A percentile compares a stretch with the other conserved stretches of the same genome.
phyloP scores from a whole-genome alignment of 1,139 yeast genomes.

The Geotrichum cucujoidarum region DNA sequence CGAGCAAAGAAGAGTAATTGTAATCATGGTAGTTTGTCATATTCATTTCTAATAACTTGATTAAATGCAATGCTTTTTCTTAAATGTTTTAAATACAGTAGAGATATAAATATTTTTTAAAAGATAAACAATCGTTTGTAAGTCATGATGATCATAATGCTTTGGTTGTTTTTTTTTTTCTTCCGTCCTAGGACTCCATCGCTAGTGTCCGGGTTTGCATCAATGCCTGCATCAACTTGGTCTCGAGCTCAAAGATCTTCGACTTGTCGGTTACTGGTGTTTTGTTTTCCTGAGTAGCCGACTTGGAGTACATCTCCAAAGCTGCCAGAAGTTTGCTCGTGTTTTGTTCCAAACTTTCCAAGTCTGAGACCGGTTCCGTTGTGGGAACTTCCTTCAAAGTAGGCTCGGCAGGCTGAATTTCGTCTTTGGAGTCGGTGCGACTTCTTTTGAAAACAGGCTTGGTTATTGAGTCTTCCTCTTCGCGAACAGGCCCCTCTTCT shows the following conservation, averaged over 20 bases:
- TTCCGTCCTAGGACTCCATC: neutral
- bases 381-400: too few relatives aligned
- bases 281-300: too few relatives aligned
- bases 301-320: too few relatives aligned
- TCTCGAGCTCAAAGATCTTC: conserved; percentile 8
- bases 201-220: conserved; percentile 6
- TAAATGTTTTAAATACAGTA: neutral
- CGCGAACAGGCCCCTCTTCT: too few relatives aligned
- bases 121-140: neutral
- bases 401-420: too few relatives aligned
- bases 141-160: neutral
- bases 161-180: neutral
- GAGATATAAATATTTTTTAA: neutral
- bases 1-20: neutral
- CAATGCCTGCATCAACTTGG: conserved; percentile 8
- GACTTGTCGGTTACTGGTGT: neutral
- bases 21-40: neutral
- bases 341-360: too few relatives aligned
- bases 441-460: too few relatives aligned
- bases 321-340: too few relatives aligned
- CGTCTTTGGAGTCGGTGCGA: too few relatives aligned
- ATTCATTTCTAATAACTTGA: neutral
- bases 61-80: too few relatives aligned
- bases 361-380: too few relatives aligned
- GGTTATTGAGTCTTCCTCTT: too few relatives aligned